These are phyloP conservation scores for Pyrenophora seminiperda DNA, from an alignment of 2,329 filamentous ascomycete species.

Conservation along the genomic window DNA sequence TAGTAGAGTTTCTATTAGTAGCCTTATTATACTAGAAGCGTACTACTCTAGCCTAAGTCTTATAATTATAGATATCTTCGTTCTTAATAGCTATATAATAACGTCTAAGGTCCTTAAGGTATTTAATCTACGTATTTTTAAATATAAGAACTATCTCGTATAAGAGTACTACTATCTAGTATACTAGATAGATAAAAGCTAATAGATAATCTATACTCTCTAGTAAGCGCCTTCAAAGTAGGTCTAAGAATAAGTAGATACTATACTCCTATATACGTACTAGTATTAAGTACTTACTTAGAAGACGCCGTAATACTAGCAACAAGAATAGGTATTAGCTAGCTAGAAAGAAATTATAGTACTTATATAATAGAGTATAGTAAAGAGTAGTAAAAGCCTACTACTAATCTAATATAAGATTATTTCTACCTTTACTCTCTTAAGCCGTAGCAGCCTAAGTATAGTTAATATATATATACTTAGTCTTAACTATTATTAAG, in stretches of 20 bases:
- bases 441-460: conserved; percentile 61
- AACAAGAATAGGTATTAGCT: conserved; percentile 80
- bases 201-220: conserved; percentile 86
- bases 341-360: conserved; percentile 71
- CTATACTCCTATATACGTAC: conserved; percentile 93
- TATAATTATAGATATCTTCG: conserved; percentile 72
- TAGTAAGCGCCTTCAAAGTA: conserved; percentile 69
- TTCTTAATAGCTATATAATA: conserved; percentile 94
- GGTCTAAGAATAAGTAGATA: conserved; percentile 82
- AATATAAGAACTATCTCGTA: conserved; percentile 85
- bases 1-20: conserved; percentile 73
- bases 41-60: conserved; percentile 81
- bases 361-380: conserved; percentile 76
- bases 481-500: conserved; percentile 82
- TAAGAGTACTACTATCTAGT: conserved; percentile 85
- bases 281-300: conserved; percentile 86
- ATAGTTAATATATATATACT: conserved; percentile 83
- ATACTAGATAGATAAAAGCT: conserved; percentile 85
- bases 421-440: conserved; percentile 50
- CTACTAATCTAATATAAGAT: conserved; percentile 72
- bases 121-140: conserved; percentile 91
- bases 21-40: conserved; percentile 81
- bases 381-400: conserved; percentile 83
- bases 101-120: conserved; percentile 80
- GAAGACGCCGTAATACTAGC: conserved; percentile 67